Evolutionary conservation across 768 basidiomycete species (phyloP), one percentile per base, ranked within the genome.

Genomic region (Suillus subluteus): DNA sequence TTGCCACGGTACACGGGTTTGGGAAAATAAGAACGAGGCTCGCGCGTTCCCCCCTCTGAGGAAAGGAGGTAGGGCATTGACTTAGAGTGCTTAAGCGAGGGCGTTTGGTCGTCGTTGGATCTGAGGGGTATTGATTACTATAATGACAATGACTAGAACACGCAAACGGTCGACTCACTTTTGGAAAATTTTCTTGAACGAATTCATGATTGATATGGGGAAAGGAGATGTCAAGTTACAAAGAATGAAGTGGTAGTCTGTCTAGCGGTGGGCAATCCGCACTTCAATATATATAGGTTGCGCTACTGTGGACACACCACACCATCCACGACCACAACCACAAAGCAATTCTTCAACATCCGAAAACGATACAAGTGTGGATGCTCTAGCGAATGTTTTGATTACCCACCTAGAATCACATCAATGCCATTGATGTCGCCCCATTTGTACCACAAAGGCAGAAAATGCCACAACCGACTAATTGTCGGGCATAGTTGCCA

Each of bases 1-100:
- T 66, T 69, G 50, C 68, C 68, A 26, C 65, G 68, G 54, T 66
- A 69, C 30, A 65, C 48, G 21, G 68, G 63, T 43, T 44, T 66
- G 30, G 35, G 21, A 13, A 35, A 21, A 32, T 69, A 46, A n/a
- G 15, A 16, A 16, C 52, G 50, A 37, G 12, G 23, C 21, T 63
- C 58, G 13, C 32, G 23, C 21, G 52, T n/a, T n/a, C 56, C 63
- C 21, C 61, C 41, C 6, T 38, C 61, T 16, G 58, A 69, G 35
- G 54, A 62, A 11, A 62, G 18, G 23, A 52, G 50, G 50, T 66
- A 50, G 13, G 69, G 69, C 69, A 70, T 66, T 32, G 69, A 70
- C 15, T 56, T 63, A 2, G 65, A 56, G 52, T 70, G 69, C 58
- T 69, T 70, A 44, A 70, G 65, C 8, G 43, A 46, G 5, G 16